phyloP scores from a whole-genome alignment of 441 rosid species.

The Hura crepitans region DNA sequence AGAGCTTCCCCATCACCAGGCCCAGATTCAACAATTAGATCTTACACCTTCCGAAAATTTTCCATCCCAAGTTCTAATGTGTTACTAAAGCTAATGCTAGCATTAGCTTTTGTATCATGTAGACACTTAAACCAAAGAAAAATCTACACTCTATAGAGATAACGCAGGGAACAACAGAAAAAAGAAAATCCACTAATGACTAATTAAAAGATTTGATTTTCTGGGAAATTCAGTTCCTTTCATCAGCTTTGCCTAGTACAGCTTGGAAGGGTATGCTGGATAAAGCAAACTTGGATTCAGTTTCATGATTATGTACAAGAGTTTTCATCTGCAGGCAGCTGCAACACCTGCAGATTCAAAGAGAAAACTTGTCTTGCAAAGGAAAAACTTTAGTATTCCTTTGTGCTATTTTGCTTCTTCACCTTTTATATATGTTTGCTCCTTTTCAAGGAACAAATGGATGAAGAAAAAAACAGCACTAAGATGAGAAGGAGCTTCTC shows the following conservation, averaged over 20 bases:
- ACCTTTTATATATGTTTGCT: constrained; percentile 31
- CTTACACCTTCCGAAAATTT: constrained; percentile 23
- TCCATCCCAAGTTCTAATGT: constrained; percentile 21
- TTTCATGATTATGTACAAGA: constrained; percentile 37
- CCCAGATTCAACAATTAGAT: constrained; percentile 19
- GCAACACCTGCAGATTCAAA: constrained; percentile 61
- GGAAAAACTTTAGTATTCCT: constrained; percentile 32
- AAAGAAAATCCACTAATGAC: constrained; percentile 55
- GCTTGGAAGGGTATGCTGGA: constrained; percentile 36
- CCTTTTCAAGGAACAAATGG: constrained; percentile 27
- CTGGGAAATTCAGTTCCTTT: constrained; percentile 34
- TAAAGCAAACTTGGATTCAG: constrained; percentile 31
- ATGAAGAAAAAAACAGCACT: constrained; percentile 4
- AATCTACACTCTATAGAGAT: constrained; percentile 36
- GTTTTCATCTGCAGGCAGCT: constrained; percentile 51
- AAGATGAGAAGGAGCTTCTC: constrained; percentile 7
- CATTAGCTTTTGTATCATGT: constrained; percentile 29
- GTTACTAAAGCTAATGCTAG: constrained; percentile 26
- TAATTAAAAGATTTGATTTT: constrained; percentile 41
- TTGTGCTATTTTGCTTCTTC: constrained; percentile 22
- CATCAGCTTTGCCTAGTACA: constrained; percentile 28
- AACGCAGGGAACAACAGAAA: constrained; percentile 72
- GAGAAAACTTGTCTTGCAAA: constrained; percentile 54
- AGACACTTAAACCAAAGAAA: constrained; percentile 25
- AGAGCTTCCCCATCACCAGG: constrained; percentile 20